These are phyloP conservation scores for Sclerotinia glacialis DNA, from an alignment of 2,329 filamentous ascomycete genomes.

Conservation along the genomic window DNA sequence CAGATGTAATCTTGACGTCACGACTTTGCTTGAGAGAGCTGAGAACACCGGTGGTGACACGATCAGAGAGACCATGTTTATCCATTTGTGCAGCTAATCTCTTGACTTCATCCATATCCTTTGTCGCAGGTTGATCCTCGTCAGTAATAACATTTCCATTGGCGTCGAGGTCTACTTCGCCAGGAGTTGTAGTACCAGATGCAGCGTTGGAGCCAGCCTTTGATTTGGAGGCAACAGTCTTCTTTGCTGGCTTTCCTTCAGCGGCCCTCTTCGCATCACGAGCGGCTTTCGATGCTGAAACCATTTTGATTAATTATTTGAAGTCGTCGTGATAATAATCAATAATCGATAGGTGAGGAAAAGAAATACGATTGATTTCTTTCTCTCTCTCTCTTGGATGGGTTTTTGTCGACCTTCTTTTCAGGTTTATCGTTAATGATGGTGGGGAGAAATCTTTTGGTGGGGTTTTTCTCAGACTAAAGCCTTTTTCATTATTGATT, in stretches of 20 bases:
- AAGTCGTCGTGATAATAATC: conserved; percentile 23
- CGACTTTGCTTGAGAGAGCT: conserved; percentile 79
- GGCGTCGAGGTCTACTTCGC: conserved; percentile 65
- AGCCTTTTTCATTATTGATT: conserved; percentile 16
- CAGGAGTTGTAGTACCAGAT: conserved; percentile 65
- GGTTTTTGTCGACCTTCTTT: conserved; percentile 21
- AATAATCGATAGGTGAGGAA: not conserved
- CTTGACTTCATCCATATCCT: conserved; percentile 77
- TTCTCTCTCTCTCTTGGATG: not conserved
- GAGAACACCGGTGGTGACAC: conserved; percentile 96
- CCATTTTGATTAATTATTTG: conserved; percentile 49
- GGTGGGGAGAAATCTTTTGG: conserved; percentile 22
- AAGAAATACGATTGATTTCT: conserved; percentile 11
- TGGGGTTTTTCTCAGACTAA: conserved; percentile 32
- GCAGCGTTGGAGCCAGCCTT: conserved; percentile 66
- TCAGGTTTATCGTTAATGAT: conserved; percentile 17
- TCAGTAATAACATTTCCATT: conserved; percentile 54
- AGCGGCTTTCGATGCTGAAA: conserved; percentile 69
- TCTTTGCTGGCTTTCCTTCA: conserved; percentile 73
- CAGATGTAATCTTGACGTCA: conserved; percentile 95
- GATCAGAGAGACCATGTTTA: conserved; percentile 91
- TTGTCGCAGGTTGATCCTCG: conserved; percentile 65
- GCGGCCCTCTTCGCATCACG: conserved; percentile 68
- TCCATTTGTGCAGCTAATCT: conserved; percentile 91
- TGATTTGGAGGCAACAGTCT: conserved; percentile 64